Base-by-base conservation (phyloP, 192 early-diverging fungal genomes). In the Entrophospora sp. region DNA sequence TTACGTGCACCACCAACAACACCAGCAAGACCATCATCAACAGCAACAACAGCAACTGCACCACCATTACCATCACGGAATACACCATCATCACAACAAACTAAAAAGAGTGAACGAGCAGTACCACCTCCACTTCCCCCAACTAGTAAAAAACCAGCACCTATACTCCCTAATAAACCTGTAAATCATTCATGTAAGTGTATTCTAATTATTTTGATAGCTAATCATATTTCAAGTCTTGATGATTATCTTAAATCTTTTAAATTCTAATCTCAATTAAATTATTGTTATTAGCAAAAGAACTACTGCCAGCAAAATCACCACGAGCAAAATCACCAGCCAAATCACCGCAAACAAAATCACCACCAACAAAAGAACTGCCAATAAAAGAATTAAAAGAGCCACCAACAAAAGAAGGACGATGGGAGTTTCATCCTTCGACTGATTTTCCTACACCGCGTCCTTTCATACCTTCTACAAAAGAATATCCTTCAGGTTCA, bases 341-440 rank as follows among this genome's bases (percentile, higher is more conserved):
- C 32, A 62, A 67, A 4, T 48, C 72, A 45, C 14, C 65, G 37
- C 65, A 59, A 66, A 61, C 73, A 18, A 62, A 53, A 25, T 34
- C 64, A 42, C 49, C 64, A 61, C 37, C 67, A 34, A n/a, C n/a
- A n/a, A n/a, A n/a, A n/a, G n/a, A n/a, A n/a, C n/a, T n/a, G n/a
- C n/a, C n/a, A n/a, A n/a, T n/a, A n/a, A n/a, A n/a, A n/a, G n/a
- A n/a, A n/a, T n/a, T n/a, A n/a, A n/a, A n/a, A n/a, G n/a, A 77
- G 52, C 75, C 71, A 25, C 68, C 69, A 65, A 66, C 67, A 51
- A 73, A 69, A 44, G 75, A 77, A 56, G 75, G 75, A n/a, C 59
- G 72, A 43, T 77, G 75, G 75, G 67, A 66, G 30, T 77, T 77
- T 51, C 68, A 69, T 53, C 35, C 56, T 10, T 57, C 75, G 2